A percentile compares a stretch with the other conserved stretches of the same genome.
Evolutionary conservation across 306 rosid species (phyloP).

Genomic region (Astragalus membranaceus): DNA sequence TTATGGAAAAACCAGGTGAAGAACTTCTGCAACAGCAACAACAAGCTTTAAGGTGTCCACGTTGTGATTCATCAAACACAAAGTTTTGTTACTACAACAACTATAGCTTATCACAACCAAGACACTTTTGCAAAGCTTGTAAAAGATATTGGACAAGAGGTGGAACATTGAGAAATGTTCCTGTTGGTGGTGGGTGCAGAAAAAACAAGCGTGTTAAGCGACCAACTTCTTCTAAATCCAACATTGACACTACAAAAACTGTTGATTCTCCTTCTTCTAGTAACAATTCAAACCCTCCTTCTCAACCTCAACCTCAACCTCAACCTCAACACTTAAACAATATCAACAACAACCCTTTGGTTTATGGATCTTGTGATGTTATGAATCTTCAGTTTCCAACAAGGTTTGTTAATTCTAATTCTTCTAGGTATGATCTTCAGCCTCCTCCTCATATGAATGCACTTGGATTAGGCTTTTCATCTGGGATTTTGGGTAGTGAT

Average conservation of each 20-base stretch:
- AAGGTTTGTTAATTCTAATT: conserved; percentile 28
- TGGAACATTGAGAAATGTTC: conserved; percentile 88
- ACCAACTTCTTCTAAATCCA: conserved; percentile 21
- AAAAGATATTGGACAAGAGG: conserved; percentile 97
- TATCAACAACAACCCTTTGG: conserved; percentile 29
- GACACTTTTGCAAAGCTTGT: conserved; percentile 97
- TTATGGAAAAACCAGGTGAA: conserved; percentile 63
- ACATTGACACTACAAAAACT: conserved; percentile 25
- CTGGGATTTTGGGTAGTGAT: conserved; percentile 30
- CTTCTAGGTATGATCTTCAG: conserved; percentile 36
- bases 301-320: conserved; percentile 29
- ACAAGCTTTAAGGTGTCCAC: conserved; percentile 67
- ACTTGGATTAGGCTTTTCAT: conserved; percentile 65
- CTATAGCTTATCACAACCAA: conserved; percentile 87
- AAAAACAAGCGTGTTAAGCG: conserved; percentile 80
- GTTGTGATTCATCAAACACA: conserved; percentile 92
- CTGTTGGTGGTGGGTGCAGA: conserved; percentile 94
- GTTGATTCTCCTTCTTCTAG: conserved; percentile 38
- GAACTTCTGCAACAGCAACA: conserved; percentile 50
- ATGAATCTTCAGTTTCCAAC: conserved; percentile 41
- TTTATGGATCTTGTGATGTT: conserved; percentile 47
- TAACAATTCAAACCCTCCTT: conserved; percentile 35
- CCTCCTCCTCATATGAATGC: conserved; percentile 31
- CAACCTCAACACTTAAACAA: conserved; percentile 27
- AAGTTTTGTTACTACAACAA: conserved; percentile 97